Evolutionary conservation across 23 red algal species (phyloP).

Genomic region (Rhodosorus marinus): DNA sequence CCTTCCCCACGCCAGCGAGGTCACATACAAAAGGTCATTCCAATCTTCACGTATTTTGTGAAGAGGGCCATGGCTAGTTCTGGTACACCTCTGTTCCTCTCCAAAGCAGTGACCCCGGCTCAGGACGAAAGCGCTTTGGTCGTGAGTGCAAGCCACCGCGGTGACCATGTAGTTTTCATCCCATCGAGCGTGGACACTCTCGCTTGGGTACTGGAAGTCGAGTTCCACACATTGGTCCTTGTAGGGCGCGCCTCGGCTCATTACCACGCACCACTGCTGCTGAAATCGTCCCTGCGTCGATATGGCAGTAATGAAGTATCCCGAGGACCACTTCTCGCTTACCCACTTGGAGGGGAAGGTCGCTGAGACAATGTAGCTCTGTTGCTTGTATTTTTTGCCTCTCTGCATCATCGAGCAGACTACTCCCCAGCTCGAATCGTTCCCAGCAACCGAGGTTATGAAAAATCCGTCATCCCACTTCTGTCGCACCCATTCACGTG

Average conservation of each 20-base stretch:
- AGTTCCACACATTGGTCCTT: constrained; percentile 94
- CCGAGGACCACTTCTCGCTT: constrained; percentile 79
- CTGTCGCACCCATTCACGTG: constrained; percentile 83
- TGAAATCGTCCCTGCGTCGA: constrained; percentile 72
- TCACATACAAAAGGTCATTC: constrained; percentile 81
- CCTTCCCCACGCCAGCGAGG: constrained; percentile 60
- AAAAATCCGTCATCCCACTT: constrained; percentile 96
- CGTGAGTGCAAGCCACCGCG: constrained; percentile 62
- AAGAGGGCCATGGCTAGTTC: constrained; percentile 89
- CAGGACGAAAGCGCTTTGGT: constrained; percentile 88
- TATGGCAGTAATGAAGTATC: constrained; percentile 89
- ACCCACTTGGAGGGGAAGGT: constrained; percentile 99
- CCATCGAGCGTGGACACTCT: constrained; percentile 90
- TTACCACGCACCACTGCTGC: constrained; percentile 94
- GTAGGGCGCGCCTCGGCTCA: constrained; percentile 75
- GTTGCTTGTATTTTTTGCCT: constrained; percentile 74
- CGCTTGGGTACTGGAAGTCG: constrained; percentile 88
- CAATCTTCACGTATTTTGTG: constrained; percentile 96
- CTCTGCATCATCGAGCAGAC: constrained; percentile 92
- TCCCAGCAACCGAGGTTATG: constrained; percentile 81
- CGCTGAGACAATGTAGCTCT: constrained; percentile 94
- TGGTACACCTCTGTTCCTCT: constrained; percentile 89
- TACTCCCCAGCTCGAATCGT: constrained; percentile 84
- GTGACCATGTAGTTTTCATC: constrained; percentile 98
- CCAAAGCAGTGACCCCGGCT: constrained; percentile 70